Evolutionary conservation across 805 yeast genomes (phyloP).

Genomic region (Nakazawaea peltata): DNA sequence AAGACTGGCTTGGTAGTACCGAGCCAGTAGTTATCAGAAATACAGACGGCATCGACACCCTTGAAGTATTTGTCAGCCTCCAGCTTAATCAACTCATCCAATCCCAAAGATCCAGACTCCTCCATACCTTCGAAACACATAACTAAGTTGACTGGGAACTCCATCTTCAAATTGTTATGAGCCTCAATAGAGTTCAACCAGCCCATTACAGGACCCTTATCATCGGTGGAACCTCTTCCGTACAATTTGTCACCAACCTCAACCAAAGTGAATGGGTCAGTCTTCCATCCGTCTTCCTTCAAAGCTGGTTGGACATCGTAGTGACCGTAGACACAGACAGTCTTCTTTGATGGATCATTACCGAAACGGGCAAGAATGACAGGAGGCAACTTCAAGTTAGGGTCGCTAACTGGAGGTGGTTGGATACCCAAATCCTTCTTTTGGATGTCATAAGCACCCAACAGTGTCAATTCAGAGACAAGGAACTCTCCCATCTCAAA

Average conservation of each 20-base stretch:
- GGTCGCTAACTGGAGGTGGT: constrained; percentile 78
- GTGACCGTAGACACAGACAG: constrained; percentile 89
- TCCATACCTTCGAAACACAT: constrained; percentile 99
- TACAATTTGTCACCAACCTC: constrained; percentile 63
- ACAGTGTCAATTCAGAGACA: constrained; percentile 51
- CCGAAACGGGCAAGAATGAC: constrained; percentile 90
- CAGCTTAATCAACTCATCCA: constrained; percentile 70
- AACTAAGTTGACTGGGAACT: constrained; percentile 87
- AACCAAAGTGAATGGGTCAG: constrained; percentile 79
- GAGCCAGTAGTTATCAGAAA: constrained; percentile 96
- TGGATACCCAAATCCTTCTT: constrained; percentile 80
- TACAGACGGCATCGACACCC: constrained; percentile 89
- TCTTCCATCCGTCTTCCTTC: constrained; percentile 88
- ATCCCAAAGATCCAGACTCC: constrained; percentile 91
- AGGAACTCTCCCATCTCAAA: constrained; percentile 85
- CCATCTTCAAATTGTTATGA: constrained; percentile 74
- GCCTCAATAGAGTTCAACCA: constrained; percentile 95
- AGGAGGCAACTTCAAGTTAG: constrained; percentile 77
- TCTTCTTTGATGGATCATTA: constrained; percentile 72
- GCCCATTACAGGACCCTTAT: constrained; percentile 96
- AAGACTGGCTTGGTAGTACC: constrained; percentile 96
- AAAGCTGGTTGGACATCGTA: constrained; percentile 98
- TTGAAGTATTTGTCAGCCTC: constrained; percentile 81
- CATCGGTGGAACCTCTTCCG: constrained; percentile 97
- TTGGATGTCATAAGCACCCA: constrained; percentile 81